Evolutionary conservation across 805 yeast genomes (phyloP), one percentile per base, ranked within the genome.

Genomic region (Candida argentea): DNA sequence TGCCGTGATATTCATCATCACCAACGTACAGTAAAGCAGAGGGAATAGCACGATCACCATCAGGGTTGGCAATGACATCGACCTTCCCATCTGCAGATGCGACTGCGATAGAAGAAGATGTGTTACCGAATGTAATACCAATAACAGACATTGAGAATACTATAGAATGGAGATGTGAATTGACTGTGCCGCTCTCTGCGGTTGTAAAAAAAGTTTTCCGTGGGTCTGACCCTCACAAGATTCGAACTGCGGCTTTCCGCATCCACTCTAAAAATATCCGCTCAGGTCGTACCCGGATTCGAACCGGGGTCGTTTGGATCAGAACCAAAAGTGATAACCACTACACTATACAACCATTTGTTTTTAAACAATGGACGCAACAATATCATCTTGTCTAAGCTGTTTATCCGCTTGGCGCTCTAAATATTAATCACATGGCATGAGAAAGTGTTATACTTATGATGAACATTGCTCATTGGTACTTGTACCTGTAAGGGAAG

Each of bases 21-120:
- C 93, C 95, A 34, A 86, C 86, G 55, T 87, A 91, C 12, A 96
- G 76, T 36, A 91, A 69, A 34, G 82, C 81, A 16, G 97, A 81
- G 37, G 97, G 94, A 52, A 91, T 91, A 35, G 89, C 72, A 65
- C 97, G 84, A 63, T 91, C 97, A 57, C 98, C 98, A 52, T 91
- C 98, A 43, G 93, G 95, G 74, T 91, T 89, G 43, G 98, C 98
- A 55, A 91, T 89, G 42, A 91, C 94, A 52, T 91, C 96, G 39
- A 85, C 91, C 55, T 80, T 82, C 37, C 95, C 96, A 48, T 89
- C 96, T 40, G 65, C 57, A 37, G 70, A 61, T 42, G 87, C 81
- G 48, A 77, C 83, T 27, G 97, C 96, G 54, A 91, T 86, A 34
- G 96, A 83, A 27, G 96, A 81, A 36, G 94, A 74, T 27, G 94